Conservation (phyloP, 1,284 basidiomycete genomes). For the Gastroboletus turbinatus region DNA sequence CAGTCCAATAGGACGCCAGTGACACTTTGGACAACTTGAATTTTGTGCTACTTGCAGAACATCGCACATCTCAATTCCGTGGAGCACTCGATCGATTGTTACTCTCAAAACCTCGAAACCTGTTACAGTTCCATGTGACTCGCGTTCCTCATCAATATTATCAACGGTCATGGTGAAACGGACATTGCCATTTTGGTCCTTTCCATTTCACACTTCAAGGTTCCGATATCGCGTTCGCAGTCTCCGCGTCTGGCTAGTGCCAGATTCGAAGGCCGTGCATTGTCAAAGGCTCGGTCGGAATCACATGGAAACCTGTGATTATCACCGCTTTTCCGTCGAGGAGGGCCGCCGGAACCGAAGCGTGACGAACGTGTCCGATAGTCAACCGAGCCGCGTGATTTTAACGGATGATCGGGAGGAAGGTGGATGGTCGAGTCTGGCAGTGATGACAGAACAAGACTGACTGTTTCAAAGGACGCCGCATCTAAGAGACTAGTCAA, state of each 20-base stretch:
- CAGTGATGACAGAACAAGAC: neutral
- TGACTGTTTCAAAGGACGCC: neutral
- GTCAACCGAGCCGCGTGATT: constrained; percentile 46
- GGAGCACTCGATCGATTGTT: too few species aligned
- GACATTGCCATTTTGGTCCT: neutral
- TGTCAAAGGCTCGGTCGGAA: neutral
- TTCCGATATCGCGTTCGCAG: neutral
- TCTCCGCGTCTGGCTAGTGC: neutral
- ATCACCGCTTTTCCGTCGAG: constrained; percentile 36
- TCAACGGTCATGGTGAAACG: neutral
- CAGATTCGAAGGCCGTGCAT: neutral
- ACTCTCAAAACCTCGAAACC: too few species aligned
- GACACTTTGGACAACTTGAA: neutral
- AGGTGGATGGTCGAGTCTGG: constrained; percentile 45
- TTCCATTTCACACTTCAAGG: neutral
- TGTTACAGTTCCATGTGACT: neutral
- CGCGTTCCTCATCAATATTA: neutral
- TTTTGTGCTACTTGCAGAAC: too few species aligned
- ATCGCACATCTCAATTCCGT: too few species aligned
- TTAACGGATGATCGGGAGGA: constrained; percentile 31
- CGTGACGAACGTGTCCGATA: constrained; percentile 52
- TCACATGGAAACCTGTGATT: constrained; percentile 6
- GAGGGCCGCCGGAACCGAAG: constrained; percentile 46
- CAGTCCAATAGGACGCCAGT: neutral
- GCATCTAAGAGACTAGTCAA: neutral